Conservation (phyloP, 805 yeast species). For the Saturnispora besseyi region DNA sequence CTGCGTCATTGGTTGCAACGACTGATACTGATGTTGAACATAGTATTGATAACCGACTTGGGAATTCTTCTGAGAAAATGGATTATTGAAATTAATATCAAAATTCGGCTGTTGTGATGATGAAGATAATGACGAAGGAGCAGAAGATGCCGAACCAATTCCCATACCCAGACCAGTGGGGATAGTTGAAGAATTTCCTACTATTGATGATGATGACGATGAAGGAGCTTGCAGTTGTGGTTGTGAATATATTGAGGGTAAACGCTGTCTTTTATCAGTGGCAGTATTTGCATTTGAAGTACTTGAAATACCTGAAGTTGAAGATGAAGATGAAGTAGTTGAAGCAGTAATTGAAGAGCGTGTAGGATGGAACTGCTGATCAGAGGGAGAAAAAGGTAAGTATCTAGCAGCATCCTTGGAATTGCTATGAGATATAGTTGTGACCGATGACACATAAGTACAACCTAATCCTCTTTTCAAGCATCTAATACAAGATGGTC, state of each 20-base stretch:
- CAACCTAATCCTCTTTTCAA: slow-evolving; percentile 12
- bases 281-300: neutral
- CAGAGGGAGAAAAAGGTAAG: neutral
- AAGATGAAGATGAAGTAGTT: neutral
- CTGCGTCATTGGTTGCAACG: neutral
- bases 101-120: neutral
- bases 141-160: neutral
- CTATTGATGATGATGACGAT: neutral
- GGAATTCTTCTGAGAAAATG: neutral
- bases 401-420: neutral
- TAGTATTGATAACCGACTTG: neutral
- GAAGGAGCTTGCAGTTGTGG: neutral
- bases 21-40: neutral
- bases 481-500: slow-evolving; percentile 14
- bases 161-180: neutral
- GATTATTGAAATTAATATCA: neutral
- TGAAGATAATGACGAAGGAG: neutral
- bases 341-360: too few relatives aligned
- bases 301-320: neutral
- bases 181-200: neutral
- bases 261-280: neutral
- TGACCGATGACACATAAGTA: neutral
- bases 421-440: neutral
- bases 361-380: too few relatives aligned
- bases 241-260: neutral